Evolutionary conservation across 345 rosid genomes (phyloP), one percentile per base, ranked within the genome.

Genomic region (Erucastrum elatum): DNA sequence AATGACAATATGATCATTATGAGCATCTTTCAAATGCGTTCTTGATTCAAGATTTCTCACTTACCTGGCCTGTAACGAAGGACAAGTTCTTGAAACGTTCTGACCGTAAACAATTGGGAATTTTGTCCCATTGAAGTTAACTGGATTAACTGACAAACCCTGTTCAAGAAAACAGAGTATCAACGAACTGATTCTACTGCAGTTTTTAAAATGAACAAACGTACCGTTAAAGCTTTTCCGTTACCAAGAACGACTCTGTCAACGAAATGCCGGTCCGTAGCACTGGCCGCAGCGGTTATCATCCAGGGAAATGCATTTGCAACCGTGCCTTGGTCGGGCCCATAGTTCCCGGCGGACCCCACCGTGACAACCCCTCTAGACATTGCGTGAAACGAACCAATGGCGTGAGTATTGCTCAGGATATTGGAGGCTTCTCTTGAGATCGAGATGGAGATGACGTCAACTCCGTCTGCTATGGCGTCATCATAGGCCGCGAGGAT

Each of bases 301-400:
- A 77, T 46, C 88, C 87, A 86, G 2, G 85, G 85, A 0, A 81
- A 78, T 12, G 44, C 63, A 63, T 75, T 44, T 6, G 44, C 17
- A 1, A 26, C 69, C 0, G 62, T 2, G 0, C 13, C 55, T 53
- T 6, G 37, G 2, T 35, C 6, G 1, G 62, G 41, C 25, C 88
- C 88, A 15, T n/a, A 2, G n/a, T 84, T 81, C 3, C 86, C 86
- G 2, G 85, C 90, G 4, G 85, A 64, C 0, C 76, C 68, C 1
- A 58, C 61, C 13, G 85, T 75, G 41, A 87, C 76, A 5, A 88
- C 77, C 9, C 89, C 90, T 70, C 75, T 77, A 68, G 33, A 17
- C 75, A 80, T 74, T 13, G 89, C 87, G 61, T 88, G 87, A 39
- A 84, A 85, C 9, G 87, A 35, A 5, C 87, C 87, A 13, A 85